Conservation (phyloP, 768 basidiomycete species). For the Panaeolus cyanescens region DNA sequence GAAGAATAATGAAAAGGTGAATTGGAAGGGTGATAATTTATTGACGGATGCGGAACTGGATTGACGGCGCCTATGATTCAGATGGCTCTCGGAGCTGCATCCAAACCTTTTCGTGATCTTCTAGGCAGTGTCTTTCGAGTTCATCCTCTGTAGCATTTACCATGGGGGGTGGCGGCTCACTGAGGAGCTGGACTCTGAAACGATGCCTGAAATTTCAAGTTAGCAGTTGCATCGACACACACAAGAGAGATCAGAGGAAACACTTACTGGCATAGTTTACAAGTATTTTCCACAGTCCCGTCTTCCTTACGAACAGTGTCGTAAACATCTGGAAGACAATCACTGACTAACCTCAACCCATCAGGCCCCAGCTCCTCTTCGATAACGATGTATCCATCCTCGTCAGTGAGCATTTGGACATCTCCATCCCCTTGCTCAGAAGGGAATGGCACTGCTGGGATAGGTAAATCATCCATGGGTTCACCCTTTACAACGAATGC, state of each 20-base stretch:
- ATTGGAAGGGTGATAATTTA: background rate
- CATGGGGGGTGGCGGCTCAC: constrained; percentile 36
- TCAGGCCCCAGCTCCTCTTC: constrained; percentile 35
- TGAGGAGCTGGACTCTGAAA: constrained; percentile 26
- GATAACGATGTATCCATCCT: constrained; percentile 14
- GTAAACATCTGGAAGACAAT: constrained; percentile 47
- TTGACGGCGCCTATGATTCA: background rate
- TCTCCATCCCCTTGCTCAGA: constrained; percentile 21
- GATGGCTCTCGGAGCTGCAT: constrained; percentile 33
- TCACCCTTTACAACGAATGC: constrained; percentile 1
- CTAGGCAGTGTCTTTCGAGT: constrained; percentile 49
- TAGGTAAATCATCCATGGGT: constrained; percentile 5
- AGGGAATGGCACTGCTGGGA: constrained; percentile 1
- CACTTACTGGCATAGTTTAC: constrained; percentile 57
- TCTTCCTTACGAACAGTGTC: constrained; percentile 28
- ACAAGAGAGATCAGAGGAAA: background rate
- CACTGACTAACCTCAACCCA: constrained; percentile 38
- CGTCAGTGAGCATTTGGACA: constrained; percentile 36
- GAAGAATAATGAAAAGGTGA: background rate
- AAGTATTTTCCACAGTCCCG: constrained; percentile 27
- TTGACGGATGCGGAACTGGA: background rate
- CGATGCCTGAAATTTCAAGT: constrained; percentile 32
- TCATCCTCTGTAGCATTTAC: constrained; percentile 38
- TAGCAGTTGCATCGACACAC: background rate
- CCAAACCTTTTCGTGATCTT: constrained; percentile 53